phyloP scores from a whole-genome alignment of 2,329 filamentous ascomycete genomes.

The Exophiala sp. region DNA sequence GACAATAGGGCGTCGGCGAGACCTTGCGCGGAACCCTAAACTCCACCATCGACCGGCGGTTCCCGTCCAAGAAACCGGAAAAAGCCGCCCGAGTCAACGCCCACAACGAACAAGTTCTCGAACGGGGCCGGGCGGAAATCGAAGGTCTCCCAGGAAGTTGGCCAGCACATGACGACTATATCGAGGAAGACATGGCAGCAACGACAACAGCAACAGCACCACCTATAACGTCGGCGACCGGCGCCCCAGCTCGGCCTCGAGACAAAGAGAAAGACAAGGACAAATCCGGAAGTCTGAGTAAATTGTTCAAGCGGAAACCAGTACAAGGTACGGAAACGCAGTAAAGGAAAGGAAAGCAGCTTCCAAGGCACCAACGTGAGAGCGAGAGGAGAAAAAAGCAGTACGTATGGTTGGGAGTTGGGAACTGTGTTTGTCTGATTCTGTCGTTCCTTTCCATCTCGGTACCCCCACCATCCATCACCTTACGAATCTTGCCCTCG shows the following conservation, averaged over 20 bases:
- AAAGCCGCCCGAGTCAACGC: slow-evolving; percentile 23
- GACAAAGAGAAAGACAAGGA: neutral
- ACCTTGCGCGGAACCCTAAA: slow-evolving; percentile 27
- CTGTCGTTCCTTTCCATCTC: no score
- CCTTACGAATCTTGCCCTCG: no score
- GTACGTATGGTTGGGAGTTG: no score
- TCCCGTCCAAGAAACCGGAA: slow-evolving; percentile 22
- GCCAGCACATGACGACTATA: slow-evolving; percentile 9
- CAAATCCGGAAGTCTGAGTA: slow-evolving; percentile 8
- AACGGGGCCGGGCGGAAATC: slow-evolving; percentile 23
- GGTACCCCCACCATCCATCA: no score
- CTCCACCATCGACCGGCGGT: slow-evolving; percentile 22
- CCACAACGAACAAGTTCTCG: slow-evolving; percentile 20
- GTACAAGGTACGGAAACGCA: slow-evolving; percentile 17
- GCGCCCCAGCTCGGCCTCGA: neutral
- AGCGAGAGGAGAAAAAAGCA: neutral
- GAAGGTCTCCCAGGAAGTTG: slow-evolving; percentile 20
- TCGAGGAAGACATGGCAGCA: neutral
- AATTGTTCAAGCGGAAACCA: slow-evolving; percentile 26
- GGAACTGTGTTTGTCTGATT: no score
- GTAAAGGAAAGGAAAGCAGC: slow-evolving; percentile 5
- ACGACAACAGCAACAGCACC: slow-evolving; percentile 1
- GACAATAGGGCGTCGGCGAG: slow-evolving; percentile 25
- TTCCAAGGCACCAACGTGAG: neutral
- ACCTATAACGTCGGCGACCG: neutral